Percentiles rank a stretch among this genome's conserved stretches.
Evolutionary conservation across 2,329 filamentous ascomycete species (phyloP).

Genomic region (Aspergillus udagawae): DNA sequence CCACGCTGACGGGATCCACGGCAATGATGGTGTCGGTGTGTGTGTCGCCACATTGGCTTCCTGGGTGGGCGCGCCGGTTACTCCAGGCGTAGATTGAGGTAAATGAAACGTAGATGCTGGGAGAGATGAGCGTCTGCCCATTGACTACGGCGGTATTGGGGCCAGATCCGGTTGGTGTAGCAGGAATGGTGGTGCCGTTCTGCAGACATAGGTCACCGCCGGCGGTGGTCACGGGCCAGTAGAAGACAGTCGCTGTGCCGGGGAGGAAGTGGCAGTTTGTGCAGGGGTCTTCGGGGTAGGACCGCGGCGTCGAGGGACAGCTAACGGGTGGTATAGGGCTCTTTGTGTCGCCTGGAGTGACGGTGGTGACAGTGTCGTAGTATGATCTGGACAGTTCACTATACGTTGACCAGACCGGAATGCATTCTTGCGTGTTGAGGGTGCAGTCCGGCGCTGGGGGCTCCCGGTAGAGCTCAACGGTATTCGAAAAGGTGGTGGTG

Average conservation of each 20-base stretch:
- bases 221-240: conserved; percentile 21
- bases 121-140: conserved; percentile 17
- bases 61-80: conserved; percentile 15
- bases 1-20: conserved; percentile 11
- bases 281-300: conserved; percentile 17
- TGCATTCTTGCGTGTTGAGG: conserved; percentile 16
- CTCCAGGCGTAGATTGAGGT: conserved; percentile 20
- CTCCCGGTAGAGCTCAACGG: conserved; percentile 8
- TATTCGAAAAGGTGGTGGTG: background rate
- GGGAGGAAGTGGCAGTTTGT: conserved; percentile 19
- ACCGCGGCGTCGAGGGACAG: conserved; percentile 11
- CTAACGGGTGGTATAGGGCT: conserved; percentile 13
- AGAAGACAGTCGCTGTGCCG: conserved; percentile 20
- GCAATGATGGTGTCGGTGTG: conserved; percentile 17
- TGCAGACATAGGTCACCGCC: conserved; percentile 17
- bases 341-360: conserved; percentile 15
- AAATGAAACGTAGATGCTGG: conserved; percentile 20
- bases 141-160: conserved; percentile 19
- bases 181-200: conserved; percentile 16
- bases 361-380: conserved; percentile 1
- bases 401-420: conserved; percentile 20
- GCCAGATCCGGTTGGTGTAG: conserved; percentile 9
- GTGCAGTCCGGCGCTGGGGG: conserved; percentile 8
- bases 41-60: conserved; percentile 15
- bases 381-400: conserved; percentile 8